Evolutionary conservation across 257 asterid genomes (phyloP), one percentile per base, ranked within the genome.

Genomic region (Rhazya stricta): DNA sequence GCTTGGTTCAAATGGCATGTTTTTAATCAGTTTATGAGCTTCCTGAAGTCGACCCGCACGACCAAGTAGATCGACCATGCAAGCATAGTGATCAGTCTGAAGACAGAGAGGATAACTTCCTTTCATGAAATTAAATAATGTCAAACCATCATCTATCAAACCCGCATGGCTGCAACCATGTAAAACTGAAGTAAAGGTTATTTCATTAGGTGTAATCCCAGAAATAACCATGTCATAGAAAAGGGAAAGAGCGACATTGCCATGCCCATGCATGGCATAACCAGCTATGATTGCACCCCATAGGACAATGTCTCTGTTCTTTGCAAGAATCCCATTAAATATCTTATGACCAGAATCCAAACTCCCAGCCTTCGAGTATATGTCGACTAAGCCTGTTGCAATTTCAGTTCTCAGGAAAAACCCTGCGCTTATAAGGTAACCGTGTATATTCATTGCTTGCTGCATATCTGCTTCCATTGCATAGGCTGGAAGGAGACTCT

Each of bases 51-150:
- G 87, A 53, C 88, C 89, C n/a, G 89, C 93, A 16, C 97, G 94
- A 27, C 98, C 98, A 51, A 94, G 94, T 67, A 94, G 97, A 89
- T 94, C 98, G 77, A 91, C 93, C 71, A 90, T 89, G 82, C 98
- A 94, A 80, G 97, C 88, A 69, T 91, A 94, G 56, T 91, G 97
- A 82, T 91, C 81, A 0, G 77, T 83, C 37, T 85, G 75, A 32
- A 89, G 79, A 84, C 88, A 73, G 65, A 75, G 81, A 65, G 80
- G 81, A 76, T 85, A 77, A 72, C 80, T 84, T 61, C 77, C 81
- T 68, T 76, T 82, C 89, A 91, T 87, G 76, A 89, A 89, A 45
- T 82, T 82, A 65, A 94, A 94, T 41, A 94, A 74, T 53, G 76
- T 72, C 61, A 90, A 76, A 13, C 98, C 97, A 0, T 88, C 95